phyloP scores from a whole-genome alignment of 2,329 filamentous ascomycete species.

The Aschersonia sp. region DNA sequence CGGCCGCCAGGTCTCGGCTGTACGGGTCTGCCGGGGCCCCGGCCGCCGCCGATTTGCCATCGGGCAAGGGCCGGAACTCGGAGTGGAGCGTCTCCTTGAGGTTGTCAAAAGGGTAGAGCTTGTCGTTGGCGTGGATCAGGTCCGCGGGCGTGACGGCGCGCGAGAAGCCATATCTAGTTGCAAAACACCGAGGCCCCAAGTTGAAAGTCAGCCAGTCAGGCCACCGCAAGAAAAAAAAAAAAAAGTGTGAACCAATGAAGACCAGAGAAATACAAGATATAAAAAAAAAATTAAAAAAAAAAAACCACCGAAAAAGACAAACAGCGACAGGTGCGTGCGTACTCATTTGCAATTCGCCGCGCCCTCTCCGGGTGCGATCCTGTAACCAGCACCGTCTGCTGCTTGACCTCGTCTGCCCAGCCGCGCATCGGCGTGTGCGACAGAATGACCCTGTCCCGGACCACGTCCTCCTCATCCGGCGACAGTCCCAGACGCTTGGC shows the following conservation, averaged over 20 bases:
- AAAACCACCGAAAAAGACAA: too few relatives aligned
- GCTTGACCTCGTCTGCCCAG: slow-evolving; percentile 26
- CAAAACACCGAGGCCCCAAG: not conserved
- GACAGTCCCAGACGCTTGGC: slow-evolving; percentile 16
- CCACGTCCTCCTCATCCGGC: slow-evolving; percentile 18
- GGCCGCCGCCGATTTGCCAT: slow-evolving; percentile 17
- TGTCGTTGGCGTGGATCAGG: slow-evolving; percentile 57
- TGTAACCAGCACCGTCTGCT: slow-evolving; percentile 53
- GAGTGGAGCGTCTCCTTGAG: slow-evolving; percentile 16
- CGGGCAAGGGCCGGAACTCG: slow-evolving; percentile 14
- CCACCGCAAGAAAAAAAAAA: too few relatives aligned
- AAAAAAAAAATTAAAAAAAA: too few relatives aligned
- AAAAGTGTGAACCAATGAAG: too few relatives aligned
- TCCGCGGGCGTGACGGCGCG: slow-evolving; percentile 78
- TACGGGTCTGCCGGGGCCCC: slow-evolving; percentile 12
- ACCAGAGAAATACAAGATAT: too few relatives aligned
- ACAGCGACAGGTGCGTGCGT: slow-evolving; percentile 7
- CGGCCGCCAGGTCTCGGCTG: slow-evolving; percentile 17
- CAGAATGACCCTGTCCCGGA: slow-evolving; percentile 40
- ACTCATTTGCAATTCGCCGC: slow-evolving; percentile 57
- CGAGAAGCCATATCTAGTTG: slow-evolving; percentile 50
- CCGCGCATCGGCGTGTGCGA: slow-evolving; percentile 77
- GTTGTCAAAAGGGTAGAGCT: slow-evolving; percentile 68
- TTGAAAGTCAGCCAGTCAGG: not conserved
- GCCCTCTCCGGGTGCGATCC: slow-evolving; percentile 55